phyloP scores from a whole-genome alignment of 2,329 filamentous ascomycete genomes.

The Fusarium tricinctum region DNA sequence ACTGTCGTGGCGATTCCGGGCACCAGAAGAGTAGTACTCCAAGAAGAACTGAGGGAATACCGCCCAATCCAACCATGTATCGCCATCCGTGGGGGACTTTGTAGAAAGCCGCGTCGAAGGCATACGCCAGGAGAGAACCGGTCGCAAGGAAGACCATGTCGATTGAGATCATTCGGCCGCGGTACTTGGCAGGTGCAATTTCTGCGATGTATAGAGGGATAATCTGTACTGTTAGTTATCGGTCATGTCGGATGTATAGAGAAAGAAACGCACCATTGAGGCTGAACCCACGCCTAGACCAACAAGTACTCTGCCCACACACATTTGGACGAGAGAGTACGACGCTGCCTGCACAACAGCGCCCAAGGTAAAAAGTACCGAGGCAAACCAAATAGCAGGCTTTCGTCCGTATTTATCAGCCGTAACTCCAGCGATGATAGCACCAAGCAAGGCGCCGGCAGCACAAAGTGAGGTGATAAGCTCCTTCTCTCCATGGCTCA shows the following conservation, averaged over 20 bases:
- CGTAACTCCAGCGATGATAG: constrained; percentile 44
- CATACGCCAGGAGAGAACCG: constrained; percentile 59
- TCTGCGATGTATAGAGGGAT: constrained; percentile 61
- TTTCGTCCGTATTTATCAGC: constrained; percentile 48
- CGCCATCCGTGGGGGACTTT: constrained; percentile 61
- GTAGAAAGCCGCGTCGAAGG: constrained; percentile 57
- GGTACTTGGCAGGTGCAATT: constrained; percentile 63
- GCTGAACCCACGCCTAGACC: constrained; percentile 63
- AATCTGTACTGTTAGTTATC: neutral
- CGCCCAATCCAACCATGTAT: constrained; percentile 64
- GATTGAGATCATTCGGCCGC: constrained; percentile 63
- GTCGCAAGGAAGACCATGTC: constrained; percentile 62
- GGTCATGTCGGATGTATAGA: too few relatives aligned
- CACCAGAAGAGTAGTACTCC: constrained; percentile 59
- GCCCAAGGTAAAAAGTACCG: constrained; percentile 42
- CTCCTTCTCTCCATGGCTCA: constrained; percentile 59
- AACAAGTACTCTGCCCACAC: constrained; percentile 58
- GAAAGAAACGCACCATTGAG: constrained; percentile 56
- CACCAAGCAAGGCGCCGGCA: constrained; percentile 51
- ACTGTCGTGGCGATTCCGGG: constrained; percentile 63
- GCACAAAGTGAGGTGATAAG: constrained; percentile 66
- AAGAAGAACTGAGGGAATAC: constrained; percentile 61
- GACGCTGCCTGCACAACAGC: constrained; percentile 44
- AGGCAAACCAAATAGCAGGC: constrained; percentile 45
- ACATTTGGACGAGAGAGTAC: constrained; percentile 46